Evolutionary conservation across 2,329 filamentous ascomycete species (phyloP).

Genomic region (Phialophora tarda): DNA sequence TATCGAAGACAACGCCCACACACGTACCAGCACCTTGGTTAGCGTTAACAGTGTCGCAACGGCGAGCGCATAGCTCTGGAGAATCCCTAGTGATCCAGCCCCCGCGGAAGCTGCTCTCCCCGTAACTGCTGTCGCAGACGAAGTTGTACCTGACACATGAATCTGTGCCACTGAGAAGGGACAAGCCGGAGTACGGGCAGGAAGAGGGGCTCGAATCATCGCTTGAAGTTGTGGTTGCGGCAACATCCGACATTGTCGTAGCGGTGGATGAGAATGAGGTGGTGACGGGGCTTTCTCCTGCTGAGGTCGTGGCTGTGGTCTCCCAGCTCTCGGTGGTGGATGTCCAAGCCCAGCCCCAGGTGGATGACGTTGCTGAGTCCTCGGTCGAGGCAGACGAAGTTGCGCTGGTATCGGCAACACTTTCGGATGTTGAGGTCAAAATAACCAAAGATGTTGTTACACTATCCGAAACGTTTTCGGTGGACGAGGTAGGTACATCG

Average conservation of each 20-base stretch:
- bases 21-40: conserved; percentile 21
- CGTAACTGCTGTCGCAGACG: conserved; percentile 56
- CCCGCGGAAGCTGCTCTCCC: conserved; percentile 53
- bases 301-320: conserved; percentile 9
- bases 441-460: background rate
- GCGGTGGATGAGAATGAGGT: conserved; percentile 8
- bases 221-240: conserved; percentile 12
- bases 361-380: conserved; percentile 8
- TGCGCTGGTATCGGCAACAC: background rate
- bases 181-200: conserved; percentile 13
- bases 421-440: background rate
- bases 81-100: conserved; percentile 6
- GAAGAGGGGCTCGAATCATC: background rate
- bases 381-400: conserved; percentile 4
- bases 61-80: conserved; percentile 22
- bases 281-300: background rate
- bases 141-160: conserved; percentile 36
- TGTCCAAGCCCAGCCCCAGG: conserved; percentile 8
- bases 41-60: conserved; percentile 24
- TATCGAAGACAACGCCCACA: conserved; percentile 28
- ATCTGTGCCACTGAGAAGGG: conserved; percentile 5
- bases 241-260: background rate
- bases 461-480: background rate
- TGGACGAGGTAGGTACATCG: conserved; percentile 5
- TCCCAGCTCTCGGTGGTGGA: conserved; percentile 4